Percentiles rank a stretch among this genome's conserved stretches.
Conservation (phyloP, 2,329 filamentous ascomycete species). For the Aspergillus sp. region DNA sequence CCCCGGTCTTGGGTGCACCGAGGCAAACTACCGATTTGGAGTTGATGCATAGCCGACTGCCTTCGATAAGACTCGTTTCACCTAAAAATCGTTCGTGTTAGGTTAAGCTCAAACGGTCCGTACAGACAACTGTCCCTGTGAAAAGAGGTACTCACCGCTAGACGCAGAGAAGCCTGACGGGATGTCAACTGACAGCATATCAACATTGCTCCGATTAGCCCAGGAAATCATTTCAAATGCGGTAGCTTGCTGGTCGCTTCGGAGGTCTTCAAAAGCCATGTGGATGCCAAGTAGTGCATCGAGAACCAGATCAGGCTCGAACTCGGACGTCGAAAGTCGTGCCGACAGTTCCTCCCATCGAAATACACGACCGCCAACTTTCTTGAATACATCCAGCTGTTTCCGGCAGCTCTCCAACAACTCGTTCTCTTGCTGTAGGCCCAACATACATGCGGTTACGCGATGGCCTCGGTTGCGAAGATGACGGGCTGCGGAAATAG, state of each 20-base stretch:
- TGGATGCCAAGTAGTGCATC: conserved; percentile 84
- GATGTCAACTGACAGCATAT: conserved; percentile 79
- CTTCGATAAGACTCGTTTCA: conserved; percentile 55
- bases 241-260: conserved; percentile 70
- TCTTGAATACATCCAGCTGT: conserved; percentile 76
- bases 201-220: conserved; percentile 79
- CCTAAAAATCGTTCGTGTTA: conserved; percentile 24
- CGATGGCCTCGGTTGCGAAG: conserved; percentile 74
- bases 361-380: conserved; percentile 67
- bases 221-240: conserved; percentile 88
- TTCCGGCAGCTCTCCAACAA: conserved; percentile 70
- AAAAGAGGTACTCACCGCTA: conserved; percentile 52
- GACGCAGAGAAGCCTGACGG: conserved; percentile 81
- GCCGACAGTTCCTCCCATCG: conserved; percentile 52
- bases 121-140: no score
- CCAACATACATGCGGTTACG: conserved; percentile 74
- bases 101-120: no score
- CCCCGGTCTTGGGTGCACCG: conserved; percentile 75
- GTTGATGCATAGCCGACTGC: conserved; percentile 68
- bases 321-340: conserved; percentile 45
- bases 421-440: conserved; percentile 73
- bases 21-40: conserved; percentile 77
- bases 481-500: conserved; percentile 77
- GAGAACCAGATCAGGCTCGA: conserved; percentile 69
- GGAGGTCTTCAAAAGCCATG: conserved; percentile 78